These are phyloP conservation scores for Suillus tomentosus DNA, from an alignment of 768 basidiomycete genomes.

Conservation along the genomic window DNA sequence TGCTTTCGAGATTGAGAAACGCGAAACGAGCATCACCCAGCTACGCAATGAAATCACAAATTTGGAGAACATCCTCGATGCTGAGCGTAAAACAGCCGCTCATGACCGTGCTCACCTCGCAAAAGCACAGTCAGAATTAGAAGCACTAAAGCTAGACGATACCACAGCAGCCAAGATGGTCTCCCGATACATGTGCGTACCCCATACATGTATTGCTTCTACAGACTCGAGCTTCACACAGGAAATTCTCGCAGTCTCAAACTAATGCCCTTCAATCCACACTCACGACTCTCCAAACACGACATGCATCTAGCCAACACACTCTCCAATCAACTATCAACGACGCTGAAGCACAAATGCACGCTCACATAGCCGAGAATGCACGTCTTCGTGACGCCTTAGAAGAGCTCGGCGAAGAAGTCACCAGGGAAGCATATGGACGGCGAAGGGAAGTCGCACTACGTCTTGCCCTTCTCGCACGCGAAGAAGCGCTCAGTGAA, in stretches of 20 bases:
- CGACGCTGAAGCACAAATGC: conserved; percentile 44
- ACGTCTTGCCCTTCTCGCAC: conserved; percentile 57
- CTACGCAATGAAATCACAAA: conserved; percentile 47
- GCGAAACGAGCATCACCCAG: conserved; percentile 45
- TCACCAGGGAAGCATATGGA: conserved; percentile 71
- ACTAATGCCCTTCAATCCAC: conserved; percentile 66
- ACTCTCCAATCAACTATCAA: conserved; percentile 57
- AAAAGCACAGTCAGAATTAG: conserved; percentile 49
- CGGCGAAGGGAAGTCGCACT: conserved; percentile 70
- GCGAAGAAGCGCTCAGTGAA: conserved; percentile 66
- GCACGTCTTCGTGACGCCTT: conserved; percentile 58
- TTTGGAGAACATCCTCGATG: conserved; percentile 44
- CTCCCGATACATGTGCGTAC: conserved; percentile 76
- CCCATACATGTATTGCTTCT: conserved; percentile 1
- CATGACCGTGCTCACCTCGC: conserved; percentile 49
- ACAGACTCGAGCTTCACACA: conserved; percentile 24
- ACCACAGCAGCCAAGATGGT: conserved; percentile 82
- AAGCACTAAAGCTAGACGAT: conserved; percentile 62
- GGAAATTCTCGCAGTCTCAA: conserved; percentile 83
- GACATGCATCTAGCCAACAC: conserved; percentile 61
- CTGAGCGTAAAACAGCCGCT: conserved; percentile 45
- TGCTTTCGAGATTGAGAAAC: conserved; percentile 45
- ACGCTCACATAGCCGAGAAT: conserved; percentile 43
- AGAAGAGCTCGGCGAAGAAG: conserved; percentile 70
- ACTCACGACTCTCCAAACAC: conserved; percentile 55